These are phyloP conservation scores for Yarrowia sp. DNA, from an alignment of 805 yeast species.

Conservation along the genomic window DNA sequence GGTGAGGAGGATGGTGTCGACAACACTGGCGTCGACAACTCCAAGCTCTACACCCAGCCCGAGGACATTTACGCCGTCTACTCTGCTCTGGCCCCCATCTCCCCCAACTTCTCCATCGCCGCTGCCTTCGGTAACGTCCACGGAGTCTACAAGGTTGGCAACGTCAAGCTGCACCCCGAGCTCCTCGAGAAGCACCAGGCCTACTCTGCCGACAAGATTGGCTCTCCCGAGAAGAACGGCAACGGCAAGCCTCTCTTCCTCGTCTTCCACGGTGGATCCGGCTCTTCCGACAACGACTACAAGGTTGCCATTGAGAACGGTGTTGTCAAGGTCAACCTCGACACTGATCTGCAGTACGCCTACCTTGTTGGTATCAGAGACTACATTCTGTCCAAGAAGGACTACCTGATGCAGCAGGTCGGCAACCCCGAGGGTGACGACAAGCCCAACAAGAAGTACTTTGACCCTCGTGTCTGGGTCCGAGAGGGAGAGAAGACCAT, in stretches of 20 bases:
- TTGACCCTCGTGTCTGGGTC: slow-evolving; percentile 99
- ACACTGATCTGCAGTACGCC: slow-evolving; percentile 98
- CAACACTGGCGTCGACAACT: slow-evolving; percentile 89
- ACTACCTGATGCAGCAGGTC: slow-evolving; percentile 80
- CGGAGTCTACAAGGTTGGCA: slow-evolving; percentile 99
- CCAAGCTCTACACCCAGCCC: slow-evolving; percentile 86
- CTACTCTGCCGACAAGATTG: slow-evolving; percentile 69
- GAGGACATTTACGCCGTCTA: slow-evolving; percentile 90
- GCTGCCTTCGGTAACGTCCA: slow-evolving; percentile 99
- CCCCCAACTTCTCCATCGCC: slow-evolving; percentile 98
- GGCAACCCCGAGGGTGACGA: slow-evolving; percentile 99
- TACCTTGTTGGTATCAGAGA: slow-evolving; percentile 96
- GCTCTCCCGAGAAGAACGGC: slow-evolving; percentile 38
- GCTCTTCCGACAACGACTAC: slow-evolving; percentile 89
- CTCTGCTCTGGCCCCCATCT: slow-evolving; percentile 83
- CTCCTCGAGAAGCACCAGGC: slow-evolving; percentile 94
- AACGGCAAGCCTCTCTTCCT: slow-evolving; percentile 77
- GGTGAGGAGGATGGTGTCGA: slow-evolving; percentile 99
- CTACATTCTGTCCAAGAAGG: slow-evolving; percentile 93
- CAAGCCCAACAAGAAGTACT: slow-evolving; percentile 99
- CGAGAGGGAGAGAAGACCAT: slow-evolving; percentile 99
- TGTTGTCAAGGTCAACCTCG: slow-evolving; percentile 98
- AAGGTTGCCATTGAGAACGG: slow-evolving; percentile 87
- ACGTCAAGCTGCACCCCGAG: slow-evolving; percentile 87
- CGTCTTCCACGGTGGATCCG: slow-evolving; percentile 99